These are phyloP conservation scores for Pilatotrama ljubarskyi DNA, from an alignment of 768 basidiomycete species.

Conservation along the genomic window DNA sequence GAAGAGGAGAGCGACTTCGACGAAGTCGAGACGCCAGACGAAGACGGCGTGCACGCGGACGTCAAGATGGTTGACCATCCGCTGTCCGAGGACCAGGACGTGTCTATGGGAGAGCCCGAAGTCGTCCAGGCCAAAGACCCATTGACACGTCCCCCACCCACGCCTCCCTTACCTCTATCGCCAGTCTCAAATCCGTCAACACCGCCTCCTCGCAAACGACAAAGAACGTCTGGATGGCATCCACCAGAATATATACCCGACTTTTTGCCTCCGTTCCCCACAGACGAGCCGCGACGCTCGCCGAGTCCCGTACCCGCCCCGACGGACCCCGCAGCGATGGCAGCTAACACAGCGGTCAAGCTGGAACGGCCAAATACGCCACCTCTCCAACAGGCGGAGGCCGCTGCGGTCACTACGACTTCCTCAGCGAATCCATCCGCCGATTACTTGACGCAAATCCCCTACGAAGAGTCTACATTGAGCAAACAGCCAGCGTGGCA, in stretches of 20 bases:
- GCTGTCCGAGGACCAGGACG: slow-evolving; percentile 9
- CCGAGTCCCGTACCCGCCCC: slow-evolving; percentile 35
- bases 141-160: slow-evolving; percentile 23
- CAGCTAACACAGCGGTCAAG: slow-evolving; percentile 38
- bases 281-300: slow-evolving; percentile 34
- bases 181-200: slow-evolving; percentile 60
- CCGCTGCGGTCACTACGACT: slow-evolving; percentile 27
- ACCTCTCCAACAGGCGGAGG: slow-evolving; percentile 36
- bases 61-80: slow-evolving; percentile 14
- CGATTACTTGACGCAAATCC: slow-evolving; percentile 70
- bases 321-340: slow-evolving; percentile 30
- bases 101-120: slow-evolving; percentile 12
- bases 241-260: slow-evolving; percentile 65
- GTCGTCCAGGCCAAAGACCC: slow-evolving; percentile 8
- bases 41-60: slow-evolving; percentile 11
- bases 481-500: slow-evolving; percentile 69
- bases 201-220: slow-evolving; percentile 58
- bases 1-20: slow-evolving; percentile 33
- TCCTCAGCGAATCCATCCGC: slow-evolving; percentile 43
- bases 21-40: slow-evolving; percentile 18
- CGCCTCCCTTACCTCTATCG: slow-evolving; percentile 52
- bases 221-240: slow-evolving; percentile 56
- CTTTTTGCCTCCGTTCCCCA: slow-evolving; percentile 70
- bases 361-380: slow-evolving; percentile 41
- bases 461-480: slow-evolving; percentile 73